These are phyloP conservation scores for Perkinsela sp. DNA, from an alignment of 208 protist genomes.

Conservation along the genomic window DNA sequence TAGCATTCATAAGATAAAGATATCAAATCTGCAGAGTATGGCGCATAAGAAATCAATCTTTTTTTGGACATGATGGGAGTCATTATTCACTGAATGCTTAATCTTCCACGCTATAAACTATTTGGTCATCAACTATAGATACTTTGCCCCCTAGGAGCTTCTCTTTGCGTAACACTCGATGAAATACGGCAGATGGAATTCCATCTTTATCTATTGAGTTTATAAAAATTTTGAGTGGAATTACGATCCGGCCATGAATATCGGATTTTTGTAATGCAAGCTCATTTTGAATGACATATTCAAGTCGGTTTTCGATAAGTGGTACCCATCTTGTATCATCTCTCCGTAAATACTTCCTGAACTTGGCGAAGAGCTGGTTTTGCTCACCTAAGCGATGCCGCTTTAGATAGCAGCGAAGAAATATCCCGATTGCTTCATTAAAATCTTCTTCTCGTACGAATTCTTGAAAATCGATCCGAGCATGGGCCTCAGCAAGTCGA, in stretches of 20 bases:
- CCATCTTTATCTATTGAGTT: neutral
- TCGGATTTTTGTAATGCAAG: neutral
- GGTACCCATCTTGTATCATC: neutral
- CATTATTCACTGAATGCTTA: too few species aligned
- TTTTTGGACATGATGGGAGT: too few species aligned
- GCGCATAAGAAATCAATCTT: too few species aligned
- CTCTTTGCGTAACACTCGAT: neutral
- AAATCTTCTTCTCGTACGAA: conserved; percentile 86
- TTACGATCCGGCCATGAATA: neutral
- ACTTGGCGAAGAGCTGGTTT: neutral
- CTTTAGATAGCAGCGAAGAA: conserved; percentile 89
- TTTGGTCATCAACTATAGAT: too few species aligned
- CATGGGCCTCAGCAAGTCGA: conserved; percentile 87
- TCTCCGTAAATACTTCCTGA: neutral
- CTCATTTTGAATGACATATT: neutral
- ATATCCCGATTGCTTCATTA: conserved; percentile 83
- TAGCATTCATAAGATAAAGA: too few species aligned
- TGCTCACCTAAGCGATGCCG: conserved; percentile 20
- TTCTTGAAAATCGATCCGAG: conserved; percentile 82
- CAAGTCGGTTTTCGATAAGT: neutral
- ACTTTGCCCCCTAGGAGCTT: neutral
- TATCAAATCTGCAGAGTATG: too few species aligned
- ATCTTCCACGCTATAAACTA: too few species aligned
- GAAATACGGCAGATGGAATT: neutral
- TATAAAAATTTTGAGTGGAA: neutral